Evolutionary conservation across 768 basidiomycete species (phyloP), one percentile per base, ranked within the genome.

Genomic region (Austroboletus festivus): DNA sequence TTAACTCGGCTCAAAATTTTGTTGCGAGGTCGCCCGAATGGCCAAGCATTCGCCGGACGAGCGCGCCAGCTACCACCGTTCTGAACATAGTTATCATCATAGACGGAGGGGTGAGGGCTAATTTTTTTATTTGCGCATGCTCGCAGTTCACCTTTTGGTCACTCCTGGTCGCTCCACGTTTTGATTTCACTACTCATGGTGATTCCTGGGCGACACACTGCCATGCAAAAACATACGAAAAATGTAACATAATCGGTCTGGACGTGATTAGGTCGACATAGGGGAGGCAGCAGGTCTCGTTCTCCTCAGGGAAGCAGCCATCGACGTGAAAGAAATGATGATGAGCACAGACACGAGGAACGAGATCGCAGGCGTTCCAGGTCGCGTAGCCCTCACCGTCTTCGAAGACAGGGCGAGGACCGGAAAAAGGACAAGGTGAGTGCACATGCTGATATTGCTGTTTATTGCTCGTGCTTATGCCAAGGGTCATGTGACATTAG

Each of bases 141-240:
- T n/a, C n/a, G n/a, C n/a, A n/a, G n/a, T n/a, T n/a, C n/a, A n/a
- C n/a, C n/a, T n/a, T n/a, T n/a, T n/a, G n/a, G n/a, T 4, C 41
- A 44, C 50, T 67, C 58, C 48, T 65, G 64, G 56, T 56, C 55
- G 61, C 57, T 54, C 57, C 53, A 52, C 50, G n/a, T n/a, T n/a
- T n/a, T n/a, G n/a, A 20, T 34, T 44, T 22, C 18, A 28, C 38
- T 19, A 28, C 38, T 28, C 34, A 55, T 40, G 58, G 51, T 52
- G 41, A 50, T 41, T 42, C 24, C 46, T 13, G 64, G 64, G 60
- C 54, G 54, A 28, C 55, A 46, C 21, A 12, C 35, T 42, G 40
- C 19, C 34, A 33, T 10, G 13, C 39, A 19, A 37, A 37, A 46
- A 44, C 52, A 39, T 20, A 49, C 9, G 15, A 24, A 34, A 38